These are phyloP conservation scores for Fraxinus americana DNA, from an alignment of 257 asterid species.

Conservation along the genomic window DNA sequence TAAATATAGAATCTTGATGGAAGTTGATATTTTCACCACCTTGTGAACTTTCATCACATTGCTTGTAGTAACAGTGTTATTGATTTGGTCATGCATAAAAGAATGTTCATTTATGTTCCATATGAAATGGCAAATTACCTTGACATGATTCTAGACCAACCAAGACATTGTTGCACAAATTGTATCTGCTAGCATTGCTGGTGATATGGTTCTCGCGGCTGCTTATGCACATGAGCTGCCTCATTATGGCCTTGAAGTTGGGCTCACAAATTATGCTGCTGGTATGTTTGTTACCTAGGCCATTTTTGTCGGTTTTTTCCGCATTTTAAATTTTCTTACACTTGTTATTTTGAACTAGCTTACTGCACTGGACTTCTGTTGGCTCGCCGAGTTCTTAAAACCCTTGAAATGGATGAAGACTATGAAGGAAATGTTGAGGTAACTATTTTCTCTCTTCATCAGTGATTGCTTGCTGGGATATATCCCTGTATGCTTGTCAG, in stretches of 20 bases:
- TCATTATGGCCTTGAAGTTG: slow-evolving; percentile 75
- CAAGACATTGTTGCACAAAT: slow-evolving; percentile 74
- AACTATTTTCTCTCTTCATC: neutral
- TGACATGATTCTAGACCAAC: slow-evolving; percentile 58
- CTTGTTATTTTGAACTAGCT: slow-evolving; percentile 38
- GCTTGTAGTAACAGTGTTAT: neutral
- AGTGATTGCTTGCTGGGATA: neutral
- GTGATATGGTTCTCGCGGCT: slow-evolving; percentile 74
- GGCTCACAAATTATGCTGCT: slow-evolving; percentile 85
- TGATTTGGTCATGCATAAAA: neutral
- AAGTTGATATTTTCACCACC: neutral
- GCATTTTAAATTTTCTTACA: neutral
- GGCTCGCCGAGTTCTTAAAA: slow-evolving; percentile 79
- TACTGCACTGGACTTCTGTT: slow-evolving; percentile 88
- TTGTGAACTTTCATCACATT: neutral
- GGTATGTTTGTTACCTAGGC: slow-evolving; percentile 36
- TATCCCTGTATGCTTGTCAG: neutral
- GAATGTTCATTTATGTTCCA: neutral
- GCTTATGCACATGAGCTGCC: slow-evolving; percentile 86
- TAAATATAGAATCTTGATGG: neutral
- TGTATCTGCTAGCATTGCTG: slow-evolving; percentile 77
- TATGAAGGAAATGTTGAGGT: slow-evolving; percentile 89
- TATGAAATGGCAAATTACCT: slow-evolving; percentile 29
- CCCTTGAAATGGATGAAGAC: slow-evolving; percentile 74
- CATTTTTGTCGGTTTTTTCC: neutral